These are phyloP conservation scores for Ustilago crameri DNA, from an alignment of 1,284 basidiomycete species.

Conservation along the genomic window DNA sequence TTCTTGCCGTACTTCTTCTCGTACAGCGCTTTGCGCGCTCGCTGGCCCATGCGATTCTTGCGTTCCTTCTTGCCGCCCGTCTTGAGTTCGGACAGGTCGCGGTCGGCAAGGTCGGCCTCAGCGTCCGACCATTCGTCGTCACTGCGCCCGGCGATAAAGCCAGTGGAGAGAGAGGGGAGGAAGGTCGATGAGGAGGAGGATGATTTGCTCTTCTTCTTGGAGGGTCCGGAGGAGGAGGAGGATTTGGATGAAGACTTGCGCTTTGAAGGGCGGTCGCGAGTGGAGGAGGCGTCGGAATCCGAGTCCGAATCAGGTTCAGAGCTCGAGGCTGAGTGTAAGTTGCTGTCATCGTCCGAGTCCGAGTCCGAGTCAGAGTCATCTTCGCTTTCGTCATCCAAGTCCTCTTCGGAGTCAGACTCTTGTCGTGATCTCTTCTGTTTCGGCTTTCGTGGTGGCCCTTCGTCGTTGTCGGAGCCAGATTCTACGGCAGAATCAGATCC, in stretches of 20 bases:
- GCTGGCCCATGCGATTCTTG: conserved; percentile 91
- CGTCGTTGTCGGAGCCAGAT: conserved; percentile 17
- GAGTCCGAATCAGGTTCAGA: conserved; percentile 51
- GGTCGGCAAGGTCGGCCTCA: conserved; percentile 74
- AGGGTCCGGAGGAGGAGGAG: conserved; percentile 1
- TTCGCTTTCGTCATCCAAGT: neutral
- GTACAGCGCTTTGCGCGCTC: conserved; percentile 94
- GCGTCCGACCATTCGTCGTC: conserved; percentile 78
- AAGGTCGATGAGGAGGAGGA: conserved; percentile 76
- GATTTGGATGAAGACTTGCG: conserved; percentile 14
- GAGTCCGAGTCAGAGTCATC: conserved; percentile 10
- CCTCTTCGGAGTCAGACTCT: conserved; percentile 1
- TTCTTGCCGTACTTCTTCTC: conserved; percentile 92
- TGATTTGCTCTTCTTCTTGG: conserved; percentile 12
- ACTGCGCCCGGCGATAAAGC: conserved; percentile 79
- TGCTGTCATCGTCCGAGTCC: conserved; percentile 23
- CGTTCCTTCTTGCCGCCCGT: conserved; percentile 67
- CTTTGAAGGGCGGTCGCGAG: conserved; percentile 8
- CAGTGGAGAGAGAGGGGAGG: conserved; percentile 85
- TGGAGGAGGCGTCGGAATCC: conserved; percentile 34
- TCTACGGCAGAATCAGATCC: conserved; percentile 38
- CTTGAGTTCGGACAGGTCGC: conserved; percentile 69
- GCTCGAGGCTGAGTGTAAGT: too few relatives aligned
- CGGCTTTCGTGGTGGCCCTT: neutral
- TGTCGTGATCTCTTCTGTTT: neutral